A percentile compares a stretch with the other conserved stretches of the same genome.
Evolutionary conservation across 805 yeast species (phyloP).

Genomic region (Ogataea siamensis): DNA sequence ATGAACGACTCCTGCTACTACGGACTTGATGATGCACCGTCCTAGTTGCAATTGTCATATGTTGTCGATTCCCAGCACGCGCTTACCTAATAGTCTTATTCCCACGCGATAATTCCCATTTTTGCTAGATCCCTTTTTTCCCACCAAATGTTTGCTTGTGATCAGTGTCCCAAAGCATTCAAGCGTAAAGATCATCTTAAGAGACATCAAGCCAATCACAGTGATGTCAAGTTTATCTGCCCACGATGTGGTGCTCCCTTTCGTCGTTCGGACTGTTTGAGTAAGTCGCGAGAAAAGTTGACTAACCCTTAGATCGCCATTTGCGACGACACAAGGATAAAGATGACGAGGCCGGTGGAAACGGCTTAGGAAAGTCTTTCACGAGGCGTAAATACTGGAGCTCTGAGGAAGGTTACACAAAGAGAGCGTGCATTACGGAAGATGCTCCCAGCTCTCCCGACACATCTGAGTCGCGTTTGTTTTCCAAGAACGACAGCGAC

Average conservation of each 20-base stretch:
- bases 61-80: background rate
- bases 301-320: constrained; percentile 17
- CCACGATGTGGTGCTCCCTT: constrained; percentile 15
- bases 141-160: constrained; percentile 12
- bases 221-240: constrained; percentile 8
- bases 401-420: constrained; percentile 6
- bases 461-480: constrained; percentile 8
- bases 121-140: constrained; percentile 2
- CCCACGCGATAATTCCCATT: background rate
- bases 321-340: constrained; percentile 17
- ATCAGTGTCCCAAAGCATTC: constrained; percentile 16
- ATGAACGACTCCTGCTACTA: no score
- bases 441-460: background rate
- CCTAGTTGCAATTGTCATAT: no score
- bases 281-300: constrained; percentile 8
- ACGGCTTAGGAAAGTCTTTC: constrained; percentile 11
- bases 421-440: constrained; percentile 1
- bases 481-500: constrained; percentile 9
- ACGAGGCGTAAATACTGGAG: constrained; percentile 11
- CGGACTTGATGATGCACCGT: background rate
- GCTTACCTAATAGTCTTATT: background rate
- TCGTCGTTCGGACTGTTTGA: constrained; percentile 15
- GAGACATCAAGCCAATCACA: constrained; percentile 20
- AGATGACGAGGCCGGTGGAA: constrained; percentile 19
- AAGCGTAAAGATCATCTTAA: constrained; percentile 22